These are phyloP conservation scores for Mentha longifolia DNA, from an alignment of 257 asterid genomes.

Conservation along the genomic window DNA sequence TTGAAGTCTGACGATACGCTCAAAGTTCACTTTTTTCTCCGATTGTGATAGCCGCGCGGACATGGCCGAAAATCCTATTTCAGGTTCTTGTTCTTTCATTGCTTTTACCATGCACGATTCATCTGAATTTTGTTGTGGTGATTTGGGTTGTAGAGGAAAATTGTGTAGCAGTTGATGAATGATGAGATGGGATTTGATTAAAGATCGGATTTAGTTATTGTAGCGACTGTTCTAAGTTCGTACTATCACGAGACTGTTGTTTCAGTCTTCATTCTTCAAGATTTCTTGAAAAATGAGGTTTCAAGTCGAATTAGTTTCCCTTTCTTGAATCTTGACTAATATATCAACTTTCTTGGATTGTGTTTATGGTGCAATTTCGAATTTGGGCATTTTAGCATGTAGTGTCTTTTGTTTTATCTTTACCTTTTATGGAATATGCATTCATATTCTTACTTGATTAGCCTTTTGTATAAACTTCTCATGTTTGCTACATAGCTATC, in stretches of 20 bases:
- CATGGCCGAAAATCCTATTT: constrained; percentile 61
- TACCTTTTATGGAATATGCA: not conserved
- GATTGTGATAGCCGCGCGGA: constrained; percentile 19
- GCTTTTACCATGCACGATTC: not conserved
- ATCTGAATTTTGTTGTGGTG: constrained; percentile 23
- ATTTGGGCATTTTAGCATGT: constrained; percentile 1
- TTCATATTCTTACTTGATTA: not conserved
- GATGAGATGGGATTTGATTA: constrained; percentile 28
- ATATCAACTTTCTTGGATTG: no score
- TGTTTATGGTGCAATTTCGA: constrained; percentile 23
- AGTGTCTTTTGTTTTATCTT: not conserved
- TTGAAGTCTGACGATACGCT: constrained; percentile 27
- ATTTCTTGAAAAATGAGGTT: constrained; percentile 19
- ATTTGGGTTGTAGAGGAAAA: constrained; percentile 9
- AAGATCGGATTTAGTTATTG: constrained; percentile 31
- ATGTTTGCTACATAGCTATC: constrained; percentile 9
- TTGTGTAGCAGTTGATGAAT: constrained; percentile 10
- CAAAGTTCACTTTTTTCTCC: constrained; percentile 22
- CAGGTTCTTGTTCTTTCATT: constrained; percentile 50
- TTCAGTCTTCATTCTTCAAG: not conserved
- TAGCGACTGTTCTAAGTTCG: no score
- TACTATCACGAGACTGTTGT: no score
- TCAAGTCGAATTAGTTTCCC: constrained; percentile 8
- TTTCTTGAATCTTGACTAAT: constrained; percentile 37
- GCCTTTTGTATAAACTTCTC: constrained; percentile 8